phyloP scores from a whole-genome alignment of 768 basidiomycete species.

The Boletus rufocinnamomeus region DNA sequence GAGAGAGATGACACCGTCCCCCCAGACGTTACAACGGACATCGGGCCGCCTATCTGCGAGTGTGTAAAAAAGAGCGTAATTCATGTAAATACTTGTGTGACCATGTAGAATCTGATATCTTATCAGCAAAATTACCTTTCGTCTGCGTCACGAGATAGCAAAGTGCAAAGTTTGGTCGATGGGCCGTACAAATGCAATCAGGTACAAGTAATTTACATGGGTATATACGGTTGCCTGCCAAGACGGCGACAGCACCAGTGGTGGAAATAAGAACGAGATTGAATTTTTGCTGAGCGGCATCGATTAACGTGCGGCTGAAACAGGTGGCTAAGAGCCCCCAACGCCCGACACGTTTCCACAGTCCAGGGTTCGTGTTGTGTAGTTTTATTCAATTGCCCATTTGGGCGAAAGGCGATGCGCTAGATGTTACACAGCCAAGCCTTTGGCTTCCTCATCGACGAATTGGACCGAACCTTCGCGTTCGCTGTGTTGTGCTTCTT shows the following conservation, averaged over 20 bases:
- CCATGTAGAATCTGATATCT: neutral
- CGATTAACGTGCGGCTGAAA: neutral
- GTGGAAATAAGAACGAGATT: neutral
- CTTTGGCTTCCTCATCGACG: constrained; percentile 8
- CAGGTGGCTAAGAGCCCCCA: neutral
- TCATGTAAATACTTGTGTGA: neutral
- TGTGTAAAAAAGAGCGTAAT: neutral
- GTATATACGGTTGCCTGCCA: neutral
- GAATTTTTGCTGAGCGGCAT: neutral
- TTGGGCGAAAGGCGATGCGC: neutral
- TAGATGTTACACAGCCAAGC: constrained; percentile 2
- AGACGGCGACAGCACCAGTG: neutral
- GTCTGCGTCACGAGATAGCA: neutral
- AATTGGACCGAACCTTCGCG: constrained; percentile 1
- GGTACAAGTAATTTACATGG: neutral
- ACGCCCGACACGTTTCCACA: neutral
- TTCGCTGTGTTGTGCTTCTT: constrained; percentile 4
- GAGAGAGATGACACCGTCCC: too few relatives aligned
- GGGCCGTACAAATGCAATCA: neutral
- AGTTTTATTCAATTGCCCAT: neutral
- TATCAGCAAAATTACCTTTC: neutral
- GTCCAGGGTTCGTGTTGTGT: neutral
- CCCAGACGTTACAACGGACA: too few relatives aligned
- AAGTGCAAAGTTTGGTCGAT: neutral
- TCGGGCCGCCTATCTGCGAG: too few relatives aligned